A percentile compares a stretch with the other conserved stretches of the same genome.
Conservation (phyloP, 805 yeast genomes). For the Zygosaccharomyces pseudorouxii region DNA sequence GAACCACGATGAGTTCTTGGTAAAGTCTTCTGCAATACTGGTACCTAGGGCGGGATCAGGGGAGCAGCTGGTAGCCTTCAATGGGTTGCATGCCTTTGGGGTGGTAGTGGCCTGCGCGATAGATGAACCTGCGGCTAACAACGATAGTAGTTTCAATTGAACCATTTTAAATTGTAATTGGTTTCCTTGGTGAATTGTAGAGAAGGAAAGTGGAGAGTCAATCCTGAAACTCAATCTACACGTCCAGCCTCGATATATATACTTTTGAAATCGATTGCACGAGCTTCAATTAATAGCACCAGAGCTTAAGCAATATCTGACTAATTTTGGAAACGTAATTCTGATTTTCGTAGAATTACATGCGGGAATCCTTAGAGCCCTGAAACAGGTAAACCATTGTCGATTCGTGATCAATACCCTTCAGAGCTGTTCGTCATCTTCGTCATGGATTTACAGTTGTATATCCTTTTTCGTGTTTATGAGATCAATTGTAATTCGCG, state of each 20-base stretch:
- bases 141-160: conserved; percentile 1
- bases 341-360: conserved; percentile 3
- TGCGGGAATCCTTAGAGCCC: neutral
- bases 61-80: conserved; percentile 37
- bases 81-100: conserved; percentile 42
- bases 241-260: neutral
- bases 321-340: conserved; percentile 6
- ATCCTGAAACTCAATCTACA: too few relatives aligned
- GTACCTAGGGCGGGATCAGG: conserved; percentile 61
- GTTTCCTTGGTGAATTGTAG: neutral
- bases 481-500: neutral
- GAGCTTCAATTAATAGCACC: neutral
- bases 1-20: conserved; percentile 42
- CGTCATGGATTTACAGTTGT: neutral
- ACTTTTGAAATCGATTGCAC: neutral
- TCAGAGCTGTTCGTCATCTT: neutral
- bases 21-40: conserved; percentile 50
- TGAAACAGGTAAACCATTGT: conserved; percentile 2
- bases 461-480: conserved; percentile 1
- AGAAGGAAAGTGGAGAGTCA: too few relatives aligned
- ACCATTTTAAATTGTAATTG: conserved; percentile 4
- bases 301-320: neutral
- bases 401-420: neutral
- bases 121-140: conserved; percentile 3
- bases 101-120: conserved; percentile 10